Evolutionary conservation across 306 rosid genomes (phyloP).

Genomic region (Pachyrhizus erosus): DNA sequence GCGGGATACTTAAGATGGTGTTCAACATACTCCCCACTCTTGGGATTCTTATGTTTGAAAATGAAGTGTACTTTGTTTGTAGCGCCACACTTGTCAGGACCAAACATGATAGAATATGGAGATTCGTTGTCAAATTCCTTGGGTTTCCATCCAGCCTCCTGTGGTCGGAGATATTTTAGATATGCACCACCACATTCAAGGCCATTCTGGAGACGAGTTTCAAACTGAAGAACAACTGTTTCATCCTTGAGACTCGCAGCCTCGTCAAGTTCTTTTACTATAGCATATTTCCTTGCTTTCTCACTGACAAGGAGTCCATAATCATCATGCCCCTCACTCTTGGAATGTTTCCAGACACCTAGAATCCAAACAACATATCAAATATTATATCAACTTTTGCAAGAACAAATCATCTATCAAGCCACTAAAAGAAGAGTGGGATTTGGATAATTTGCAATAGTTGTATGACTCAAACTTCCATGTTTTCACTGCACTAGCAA

Average conservation of each 20-base stretch:
- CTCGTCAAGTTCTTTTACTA: conserved; percentile 80
- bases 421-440: not conserved
- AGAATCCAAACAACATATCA: conserved; percentile 36
- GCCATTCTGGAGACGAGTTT: conserved; percentile 88
- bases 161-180: conserved; percentile 91
- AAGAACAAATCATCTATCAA: conserved; percentile 10
- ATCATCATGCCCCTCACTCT: conserved; percentile 98
- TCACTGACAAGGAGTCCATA: conserved; percentile 92
- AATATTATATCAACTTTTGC: not conserved
- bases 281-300: conserved; percentile 88
- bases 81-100: conserved; percentile 97
- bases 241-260: conserved; percentile 69
- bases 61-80: conserved; percentile 99
- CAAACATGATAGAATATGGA: conserved; percentile 95
- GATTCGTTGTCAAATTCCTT: conserved; percentile 81
- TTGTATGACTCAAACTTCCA: not conserved
- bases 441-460: not conserved
- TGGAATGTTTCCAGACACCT: conserved; percentile 89
- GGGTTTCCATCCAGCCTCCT: conserved; percentile 89
- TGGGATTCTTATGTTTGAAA: conserved; percentile 94
- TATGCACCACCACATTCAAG: conserved; percentile 99
- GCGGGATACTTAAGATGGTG: conserved; percentile 92
- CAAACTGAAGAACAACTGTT: conserved; percentile 86
- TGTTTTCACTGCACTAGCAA: not conserved
- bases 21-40: conserved; percentile 81